Percentiles rank a stretch among this genome's conserved stretches.
phyloP scores from a whole-genome alignment of 768 basidiomycete species.

The Hemileccinum rubropunctum region DNA sequence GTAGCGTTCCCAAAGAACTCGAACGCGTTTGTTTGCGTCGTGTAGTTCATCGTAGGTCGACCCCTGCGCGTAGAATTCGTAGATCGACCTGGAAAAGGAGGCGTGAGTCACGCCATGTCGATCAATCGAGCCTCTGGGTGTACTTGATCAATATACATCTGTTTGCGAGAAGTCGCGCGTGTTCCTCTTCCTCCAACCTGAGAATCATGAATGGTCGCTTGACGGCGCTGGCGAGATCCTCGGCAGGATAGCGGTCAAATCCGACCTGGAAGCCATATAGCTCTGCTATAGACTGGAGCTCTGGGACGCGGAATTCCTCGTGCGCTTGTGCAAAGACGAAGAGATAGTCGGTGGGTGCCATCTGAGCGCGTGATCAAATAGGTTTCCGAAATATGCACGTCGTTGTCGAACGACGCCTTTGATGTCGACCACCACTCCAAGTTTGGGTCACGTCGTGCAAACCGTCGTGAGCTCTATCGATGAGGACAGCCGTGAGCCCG shows the following conservation, averaged over 20 bases:
- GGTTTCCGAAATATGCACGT: neutral
- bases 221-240: slow-evolving; percentile 44
- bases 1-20: slow-evolving; percentile 55
- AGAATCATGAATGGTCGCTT: slow-evolving; percentile 75
- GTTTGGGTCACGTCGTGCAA: slow-evolving; percentile 27
- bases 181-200: slow-evolving; percentile 62
- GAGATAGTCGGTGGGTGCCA: slow-evolving; percentile 43
- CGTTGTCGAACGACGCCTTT: neutral
- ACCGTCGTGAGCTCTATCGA: slow-evolving; percentile 33
- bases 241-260: slow-evolving; percentile 39
- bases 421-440: slow-evolving; percentile 19
- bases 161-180: slow-evolving; percentile 68
- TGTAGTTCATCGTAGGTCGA: slow-evolving; percentile 71
- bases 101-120: neutral
- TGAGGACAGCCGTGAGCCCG: slow-evolving; percentile 31
- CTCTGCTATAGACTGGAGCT: slow-evolving; percentile 74
- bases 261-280: slow-evolving; percentile 62
- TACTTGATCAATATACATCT: slow-evolving; percentile 86
- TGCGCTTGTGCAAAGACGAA: slow-evolving; percentile 82
- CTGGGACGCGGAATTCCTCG: slow-evolving; percentile 79
- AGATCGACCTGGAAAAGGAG: slow-evolving; percentile 56
- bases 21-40: slow-evolving; percentile 41
- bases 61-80: slow-evolving; percentile 75
- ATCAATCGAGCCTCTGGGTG: slow-evolving; percentile 14
- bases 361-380: neutral